These are phyloP conservation scores for Galeopsis tetrahit DNA, from an alignment of 257 asterid genomes.

Conservation along the genomic window DNA sequence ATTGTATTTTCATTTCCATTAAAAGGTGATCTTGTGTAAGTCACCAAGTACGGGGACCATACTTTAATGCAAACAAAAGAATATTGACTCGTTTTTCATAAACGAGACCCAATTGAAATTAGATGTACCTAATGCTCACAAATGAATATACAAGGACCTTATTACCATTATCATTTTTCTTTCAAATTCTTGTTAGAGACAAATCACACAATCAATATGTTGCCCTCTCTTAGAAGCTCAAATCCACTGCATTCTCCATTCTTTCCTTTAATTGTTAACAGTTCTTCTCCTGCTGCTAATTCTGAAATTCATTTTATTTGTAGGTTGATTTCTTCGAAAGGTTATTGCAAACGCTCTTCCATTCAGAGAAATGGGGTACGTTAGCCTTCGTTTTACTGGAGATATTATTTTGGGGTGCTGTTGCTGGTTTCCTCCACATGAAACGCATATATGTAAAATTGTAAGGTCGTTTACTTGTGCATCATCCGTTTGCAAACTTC, in stretches of 20 bases:
- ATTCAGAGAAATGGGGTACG: slow-evolving; percentile 76
- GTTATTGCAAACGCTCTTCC: slow-evolving; percentile 50
- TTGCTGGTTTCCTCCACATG: slow-evolving; percentile 73
- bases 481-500: not conserved
- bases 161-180: not conserved
- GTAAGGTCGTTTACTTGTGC: slow-evolving; percentile 32
- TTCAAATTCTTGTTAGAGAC: not conserved
- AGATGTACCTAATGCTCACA: not conserved
- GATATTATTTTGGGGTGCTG: slow-evolving; percentile 78
- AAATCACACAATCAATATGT: not conserved
- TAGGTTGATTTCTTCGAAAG: slow-evolving; percentile 66
- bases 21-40: not conserved
- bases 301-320: slow-evolving; percentile 24
- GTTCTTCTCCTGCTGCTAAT: not conserved
- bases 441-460: slow-evolving; percentile 66
- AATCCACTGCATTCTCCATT: not conserved
- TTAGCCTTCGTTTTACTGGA: slow-evolving; percentile 69
- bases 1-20: not conserved
- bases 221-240: not conserved
- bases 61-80: too few relatives aligned
- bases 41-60: not conserved
- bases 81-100: not conserved
- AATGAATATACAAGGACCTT: not conserved
- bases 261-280: not conserved
- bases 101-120: not conserved